These are phyloP conservation scores for Xylariaceae sp. DNA, from an alignment of 2,329 filamentous ascomycete species.

Conservation along the genomic window DNA sequence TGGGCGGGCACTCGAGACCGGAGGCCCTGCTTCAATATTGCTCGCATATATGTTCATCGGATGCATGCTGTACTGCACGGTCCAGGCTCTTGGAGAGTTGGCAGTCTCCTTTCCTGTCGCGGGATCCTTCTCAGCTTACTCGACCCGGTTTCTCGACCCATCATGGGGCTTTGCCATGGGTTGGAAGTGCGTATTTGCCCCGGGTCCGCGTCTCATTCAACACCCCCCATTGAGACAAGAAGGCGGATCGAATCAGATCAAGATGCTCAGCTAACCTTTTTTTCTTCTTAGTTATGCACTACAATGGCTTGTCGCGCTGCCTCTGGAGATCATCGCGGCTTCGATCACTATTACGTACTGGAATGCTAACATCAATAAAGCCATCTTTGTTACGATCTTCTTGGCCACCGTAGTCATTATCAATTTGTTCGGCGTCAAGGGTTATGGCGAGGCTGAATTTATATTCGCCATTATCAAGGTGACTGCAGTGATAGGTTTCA, in stretches of 20 bases:
- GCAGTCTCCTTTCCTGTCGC: conserved; percentile 87
- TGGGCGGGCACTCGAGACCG: conserved; percentile 63
- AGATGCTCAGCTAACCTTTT: too few species aligned
- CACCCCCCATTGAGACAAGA: too few species aligned
- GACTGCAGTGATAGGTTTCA: conserved; percentile 80
- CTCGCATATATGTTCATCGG: conserved; percentile 78
- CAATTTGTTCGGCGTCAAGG: conserved; percentile 84
- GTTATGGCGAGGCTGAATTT: conserved; percentile 88
- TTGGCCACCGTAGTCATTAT: conserved; percentile 70
- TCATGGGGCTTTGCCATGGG: conserved; percentile 96
- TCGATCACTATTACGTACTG: conserved; percentile 82
- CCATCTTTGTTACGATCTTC: conserved; percentile 81
- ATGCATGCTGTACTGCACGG: conserved; percentile 84
- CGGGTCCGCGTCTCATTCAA: neutral
- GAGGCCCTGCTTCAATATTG: conserved; percentile 73
- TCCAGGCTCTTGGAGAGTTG: conserved; percentile 87
- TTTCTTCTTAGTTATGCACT: conserved; percentile 73
- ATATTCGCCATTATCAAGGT: conserved; percentile 84
- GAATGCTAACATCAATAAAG: conserved; percentile 59
- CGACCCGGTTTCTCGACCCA: conserved; percentile 86
- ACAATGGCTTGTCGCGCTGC: conserved; percentile 81
- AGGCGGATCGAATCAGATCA: too few species aligned
- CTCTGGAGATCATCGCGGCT: conserved; percentile 82
- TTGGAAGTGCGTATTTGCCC: conserved; percentile 64
- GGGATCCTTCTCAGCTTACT: conserved; percentile 88